These are phyloP conservation scores for Lyophyllum shimeji DNA, from an alignment of 768 basidiomycete species.

Conservation along the genomic window DNA sequence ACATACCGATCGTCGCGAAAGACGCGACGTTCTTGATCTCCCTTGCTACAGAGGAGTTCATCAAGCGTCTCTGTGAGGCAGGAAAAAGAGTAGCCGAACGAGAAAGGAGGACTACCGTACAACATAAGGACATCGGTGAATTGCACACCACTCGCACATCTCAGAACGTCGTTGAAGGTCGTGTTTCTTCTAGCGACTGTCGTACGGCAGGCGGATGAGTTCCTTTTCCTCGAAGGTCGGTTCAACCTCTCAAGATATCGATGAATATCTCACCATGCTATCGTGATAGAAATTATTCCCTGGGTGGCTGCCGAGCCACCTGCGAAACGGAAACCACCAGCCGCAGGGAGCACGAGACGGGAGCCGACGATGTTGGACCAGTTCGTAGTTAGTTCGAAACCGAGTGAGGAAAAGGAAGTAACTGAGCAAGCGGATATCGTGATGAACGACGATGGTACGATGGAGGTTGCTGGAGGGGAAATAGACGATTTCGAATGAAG, in stretches of 20 bases:
- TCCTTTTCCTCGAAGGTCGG: constrained; percentile 75
- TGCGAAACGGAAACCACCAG: constrained; percentile 43
- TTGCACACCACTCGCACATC: constrained; percentile 7
- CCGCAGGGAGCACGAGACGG: constrained; percentile 20
- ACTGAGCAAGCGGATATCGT: constrained; percentile 36
- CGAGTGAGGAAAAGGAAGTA: constrained; percentile 15
- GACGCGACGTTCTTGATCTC: constrained; percentile 82
- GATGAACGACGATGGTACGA: constrained; percentile 62
- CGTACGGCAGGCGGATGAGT: constrained; percentile 70
- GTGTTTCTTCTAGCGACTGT: constrained; percentile 46
- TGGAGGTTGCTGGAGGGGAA: constrained; percentile 40
- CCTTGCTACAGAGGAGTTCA: constrained; percentile 86
- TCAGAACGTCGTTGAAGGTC: background rate
- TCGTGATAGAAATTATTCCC: constrained; percentile 53
- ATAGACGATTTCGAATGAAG: constrained; percentile 21
- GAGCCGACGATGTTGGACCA: constrained; percentile 47
- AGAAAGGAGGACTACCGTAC: constrained; percentile 74
- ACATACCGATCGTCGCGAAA: constrained; percentile 70
- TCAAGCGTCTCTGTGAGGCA: constrained; percentile 70
- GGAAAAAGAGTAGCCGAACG: constrained; percentile 67
- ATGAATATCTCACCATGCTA: background rate
- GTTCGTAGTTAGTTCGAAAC: constrained; percentile 37
- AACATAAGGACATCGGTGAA: constrained; percentile 78
- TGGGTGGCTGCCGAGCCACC: constrained; percentile 45
- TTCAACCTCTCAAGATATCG: background rate